A percentile compares a stretch with the other conserved stretches of the same genome.
Evolutionary conservation across 2,329 filamentous ascomycete species (phyloP).

Genomic region (Penicillium sp.): DNA sequence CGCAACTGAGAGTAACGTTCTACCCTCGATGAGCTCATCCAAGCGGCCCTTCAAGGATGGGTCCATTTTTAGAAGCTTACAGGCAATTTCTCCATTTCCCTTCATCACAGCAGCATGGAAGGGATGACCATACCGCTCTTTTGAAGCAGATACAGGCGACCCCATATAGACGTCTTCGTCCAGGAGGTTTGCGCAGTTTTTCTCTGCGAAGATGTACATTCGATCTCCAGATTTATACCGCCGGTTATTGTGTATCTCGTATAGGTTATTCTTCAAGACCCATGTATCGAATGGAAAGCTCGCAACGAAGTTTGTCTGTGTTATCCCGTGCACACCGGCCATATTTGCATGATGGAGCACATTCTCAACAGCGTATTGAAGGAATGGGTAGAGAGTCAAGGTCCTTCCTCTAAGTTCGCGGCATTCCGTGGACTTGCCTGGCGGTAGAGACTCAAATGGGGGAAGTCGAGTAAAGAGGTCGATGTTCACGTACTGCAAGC

Average conservation of each 20-base stretch:
- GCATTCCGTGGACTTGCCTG: background rate
- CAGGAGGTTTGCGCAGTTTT: slow-evolving; percentile 20
- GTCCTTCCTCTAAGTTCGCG: background rate
- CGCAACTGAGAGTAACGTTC: too few relatives aligned
- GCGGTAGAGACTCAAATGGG: background rate
- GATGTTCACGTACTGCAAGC: slow-evolving; percentile 16
- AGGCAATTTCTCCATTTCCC: too few relatives aligned
- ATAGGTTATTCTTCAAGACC: slow-evolving; percentile 38
- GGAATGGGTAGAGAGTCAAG: slow-evolving; percentile 38
- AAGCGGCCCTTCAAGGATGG: too few relatives aligned
- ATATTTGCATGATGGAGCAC: slow-evolving; percentile 36
- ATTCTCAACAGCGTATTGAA: slow-evolving; percentile 39
- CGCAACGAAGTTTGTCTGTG: slow-evolving; percentile 29
- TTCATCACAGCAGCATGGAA: slow-evolving; percentile 21
- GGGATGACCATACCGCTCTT: slow-evolving; percentile 22
- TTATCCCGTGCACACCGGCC: slow-evolving; percentile 25
- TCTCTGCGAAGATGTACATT: slow-evolving; percentile 26
- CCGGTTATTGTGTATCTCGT: slow-evolving; percentile 39
- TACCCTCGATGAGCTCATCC: too few relatives aligned
- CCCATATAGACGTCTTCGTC: background rate
- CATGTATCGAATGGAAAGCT: slow-evolving; percentile 36
- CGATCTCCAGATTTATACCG: slow-evolving; percentile 21
- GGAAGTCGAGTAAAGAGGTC: background rate
- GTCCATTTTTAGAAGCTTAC: too few relatives aligned
- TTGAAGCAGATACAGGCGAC: background rate